phyloP scores from a whole-genome alignment of 257 asterid genomes.

The Petrea volubilis region DNA sequence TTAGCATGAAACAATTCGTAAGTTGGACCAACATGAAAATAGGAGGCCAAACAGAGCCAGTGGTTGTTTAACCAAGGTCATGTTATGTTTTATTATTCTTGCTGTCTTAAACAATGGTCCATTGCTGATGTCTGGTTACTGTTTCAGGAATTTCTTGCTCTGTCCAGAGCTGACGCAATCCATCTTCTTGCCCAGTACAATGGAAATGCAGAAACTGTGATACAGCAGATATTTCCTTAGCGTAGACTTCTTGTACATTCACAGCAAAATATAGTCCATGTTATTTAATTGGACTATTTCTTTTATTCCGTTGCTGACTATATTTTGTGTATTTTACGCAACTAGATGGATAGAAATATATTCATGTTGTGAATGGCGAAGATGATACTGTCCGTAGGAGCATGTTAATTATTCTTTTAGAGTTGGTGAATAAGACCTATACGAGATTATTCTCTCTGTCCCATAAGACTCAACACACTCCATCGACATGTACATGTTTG shows the following conservation, averaged over 20 bases:
- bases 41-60: neutral
- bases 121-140: neutral
- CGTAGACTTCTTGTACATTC: slow-evolving; percentile 12
- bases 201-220: slow-evolving; percentile 90
- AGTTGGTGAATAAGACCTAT: slow-evolving; percentile 21
- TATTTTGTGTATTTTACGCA: slow-evolving; percentile 4
- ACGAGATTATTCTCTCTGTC: neutral
- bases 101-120: neutral
- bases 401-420: slow-evolving; percentile 24
- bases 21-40: too few species aligned
- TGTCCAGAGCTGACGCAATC: slow-evolving; percentile 96
- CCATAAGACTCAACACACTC: neutral
- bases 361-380: slow-evolving; percentile 23
- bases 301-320: neutral
- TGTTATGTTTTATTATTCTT: neutral
- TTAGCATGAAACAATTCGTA: too few species aligned
- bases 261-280: slow-evolving; percentile 20
- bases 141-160: slow-evolving; percentile 94
- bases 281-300: slow-evolving; percentile 25
- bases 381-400: neutral
- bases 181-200: slow-evolving; percentile 92
- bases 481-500: neutral
- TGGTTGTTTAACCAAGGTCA: neutral
- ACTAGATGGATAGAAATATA: neutral
- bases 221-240: slow-evolving; percentile 86